Conservation (phyloP, 768 basidiomycete species). For the Rhodotorula diobovata region DNA sequence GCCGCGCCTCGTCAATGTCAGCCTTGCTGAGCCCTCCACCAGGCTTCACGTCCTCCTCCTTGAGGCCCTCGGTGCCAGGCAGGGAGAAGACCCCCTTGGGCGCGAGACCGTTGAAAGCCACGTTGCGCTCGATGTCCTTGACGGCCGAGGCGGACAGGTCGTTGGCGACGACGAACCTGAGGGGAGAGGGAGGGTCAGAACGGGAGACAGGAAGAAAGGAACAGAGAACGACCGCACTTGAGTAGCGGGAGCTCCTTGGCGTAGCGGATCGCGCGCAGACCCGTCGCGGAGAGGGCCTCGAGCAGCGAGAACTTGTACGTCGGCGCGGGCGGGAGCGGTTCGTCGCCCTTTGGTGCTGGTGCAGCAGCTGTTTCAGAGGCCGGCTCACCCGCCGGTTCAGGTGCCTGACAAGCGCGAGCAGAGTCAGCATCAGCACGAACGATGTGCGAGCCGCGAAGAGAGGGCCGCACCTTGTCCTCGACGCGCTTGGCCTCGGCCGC, state of each 20-base stretch:
- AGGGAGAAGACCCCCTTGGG: slow-evolving; percentile 16
- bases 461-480: background rate
- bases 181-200: background rate
- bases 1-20: slow-evolving; percentile 23
- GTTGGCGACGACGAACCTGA: slow-evolving; percentile 87
- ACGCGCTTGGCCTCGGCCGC: background rate
- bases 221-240: slow-evolving; percentile 58
- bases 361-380: background rate
- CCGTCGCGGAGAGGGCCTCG: slow-evolving; percentile 93
- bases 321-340: background rate
- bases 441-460: background rate
- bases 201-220: too few species aligned
- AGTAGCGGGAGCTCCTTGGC: slow-evolving; percentile 91
- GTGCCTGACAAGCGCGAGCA: too few species aligned
- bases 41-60: slow-evolving; percentile 21
- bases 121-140: slow-evolving; percentile 78
- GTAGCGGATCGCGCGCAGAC: slow-evolving; percentile 90
- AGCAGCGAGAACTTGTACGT: slow-evolving; percentile 67
- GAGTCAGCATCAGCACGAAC: background rate
- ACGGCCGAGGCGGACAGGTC: slow-evolving; percentile 79
- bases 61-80: background rate
- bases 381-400: background rate
- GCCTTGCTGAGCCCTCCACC: slow-evolving; percentile 12
- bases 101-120: slow-evolving; percentile 68
- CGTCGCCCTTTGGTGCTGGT: background rate